Evolutionary conservation across 257 asterid species (phyloP), one percentile per base, ranked within the genome.

Genomic region (Scutellaria barbata): DNA sequence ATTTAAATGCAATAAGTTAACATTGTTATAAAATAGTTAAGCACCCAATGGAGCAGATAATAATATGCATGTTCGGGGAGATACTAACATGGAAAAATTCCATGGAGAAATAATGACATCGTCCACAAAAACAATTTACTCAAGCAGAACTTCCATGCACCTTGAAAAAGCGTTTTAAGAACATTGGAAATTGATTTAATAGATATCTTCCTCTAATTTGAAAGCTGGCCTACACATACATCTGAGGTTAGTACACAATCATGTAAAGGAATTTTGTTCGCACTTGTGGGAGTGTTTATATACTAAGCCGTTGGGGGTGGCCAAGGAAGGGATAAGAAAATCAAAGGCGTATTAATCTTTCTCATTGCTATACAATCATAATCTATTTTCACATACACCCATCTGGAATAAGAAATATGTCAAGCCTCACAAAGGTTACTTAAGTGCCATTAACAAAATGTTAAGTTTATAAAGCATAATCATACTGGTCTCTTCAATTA

Each of bases 341-440:
- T 37, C 52, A 14, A 54, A 37, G 14, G 8, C 33, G 8, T 12
- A 35, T 41, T 43, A 30, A 45, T 48, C 16, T 59, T 45, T 7
- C 37, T 18, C 50, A n/a, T 33, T 55, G 13, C 35, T 14, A 8
- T 46, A 46, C 35, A 7, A 17, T 16, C 48, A 17, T 66, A 17
- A 30, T 8, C 45, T 48, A 20, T 40, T 59, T 50, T 50, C 35
- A 18, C 10, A 5, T 12, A 42, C 56, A 10, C 10, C 50, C 12
- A 14, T 58, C 64, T 58, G 39, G 64, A 59, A 35, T 59, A 59
- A 13, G 65, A 59, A n/a, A n/a, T 47, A 18, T 0, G 53, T 11
- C 51, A 45, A 8, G n/a, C 51, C 58, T 25, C 48, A 14, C 48
- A 30, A 30, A 30, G 35, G 35, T 30, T 30, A 4, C 5, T 30